Evolutionary conservation across 1,284 basidiomycete genomes (phyloP), one percentile per base, ranked within the genome.

Genomic region (Ceratobasidium sp.): DNA sequence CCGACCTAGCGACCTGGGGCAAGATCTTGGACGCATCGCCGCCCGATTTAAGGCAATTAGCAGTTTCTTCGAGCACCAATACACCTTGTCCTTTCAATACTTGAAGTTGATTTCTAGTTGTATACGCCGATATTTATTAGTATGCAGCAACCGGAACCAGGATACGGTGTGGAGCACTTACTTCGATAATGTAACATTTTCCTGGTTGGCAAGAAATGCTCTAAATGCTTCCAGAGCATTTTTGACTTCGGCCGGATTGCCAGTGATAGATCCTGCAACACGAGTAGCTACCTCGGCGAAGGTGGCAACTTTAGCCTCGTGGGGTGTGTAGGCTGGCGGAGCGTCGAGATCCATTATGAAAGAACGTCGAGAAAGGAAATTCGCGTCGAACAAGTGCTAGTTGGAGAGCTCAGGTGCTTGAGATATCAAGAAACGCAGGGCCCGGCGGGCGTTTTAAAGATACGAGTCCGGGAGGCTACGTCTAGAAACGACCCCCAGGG

Each of bases 151-250:
- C 33, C 27, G 35, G 10, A 64, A n/a, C 27, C 33, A 8, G 35
- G n/a, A 50, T 14, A n/a, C 20, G n/a, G n/a, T n/a, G n/a, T 48
- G 30, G n/a, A 30, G 41, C 20, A 6, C 69, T 46, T 27, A 60
- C 69, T 57, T 71, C 1, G 59, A 20, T 30, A 75, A 27, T 30
- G 14, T 75, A 16, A 41, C 35, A 18, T 65, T 52, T 46, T 75
- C 73, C n/a, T 65, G 46, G 33, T 33, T 64, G 38, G 48, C 38
- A 14, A 64, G 38, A 48, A 75, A 75, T 0, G 10, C 33, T 30
- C 50, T 64, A 33, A 75, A 75, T 10, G 60, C 73, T n/a, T 50
- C 46, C 16, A 75, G 50, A 6, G 60, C 50, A 55, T 75, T 23
- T 3, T 65, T 20, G 23, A 75, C n/a, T n/a, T 23, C 41, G 16